Percentiles rank a stretch among this genome's conserved stretches.
These are phyloP conservation scores for Naganishia vishniacii DNA, from an alignment of 768 basidiomycete genomes.

Conservation along the genomic window DNA sequence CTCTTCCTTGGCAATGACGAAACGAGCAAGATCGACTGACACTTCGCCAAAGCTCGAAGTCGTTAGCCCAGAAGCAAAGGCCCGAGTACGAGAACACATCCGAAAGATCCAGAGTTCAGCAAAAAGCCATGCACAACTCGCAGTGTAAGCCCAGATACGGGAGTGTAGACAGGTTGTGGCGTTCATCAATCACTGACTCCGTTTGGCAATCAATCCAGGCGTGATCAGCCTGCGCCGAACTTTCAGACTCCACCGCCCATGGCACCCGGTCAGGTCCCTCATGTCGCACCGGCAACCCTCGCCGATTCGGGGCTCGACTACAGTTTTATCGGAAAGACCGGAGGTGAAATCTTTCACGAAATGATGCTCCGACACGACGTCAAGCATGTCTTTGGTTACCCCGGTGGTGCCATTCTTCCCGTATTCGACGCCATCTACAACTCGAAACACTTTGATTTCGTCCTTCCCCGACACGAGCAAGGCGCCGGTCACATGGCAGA, in stretches of 20 bases:
- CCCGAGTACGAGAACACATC: constrained; percentile 70
- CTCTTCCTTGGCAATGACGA: constrained; percentile 15
- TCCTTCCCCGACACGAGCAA: constrained; percentile 94
- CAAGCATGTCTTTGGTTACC: constrained; percentile 96
- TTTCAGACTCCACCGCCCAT: constrained; percentile 42
- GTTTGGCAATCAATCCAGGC: constrained; percentile 52
- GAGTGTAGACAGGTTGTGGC: background rate
- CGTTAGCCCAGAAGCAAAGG: constrained; percentile 62
- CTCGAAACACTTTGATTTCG: constrained; percentile 87
- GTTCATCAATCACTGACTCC: background rate
- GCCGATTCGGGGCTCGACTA: constrained; percentile 53
- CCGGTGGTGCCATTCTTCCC: constrained; percentile 90
- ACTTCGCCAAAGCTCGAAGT: background rate
- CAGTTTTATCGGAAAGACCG: constrained; percentile 87
- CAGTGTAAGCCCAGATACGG: constrained; percentile 53
- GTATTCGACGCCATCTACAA: constrained; percentile 99
- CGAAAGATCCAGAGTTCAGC: constrained; percentile 69
- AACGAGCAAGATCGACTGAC: constrained; percentile 17
- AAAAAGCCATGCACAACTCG: constrained; percentile 61
- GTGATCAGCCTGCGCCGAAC: constrained; percentile 59
- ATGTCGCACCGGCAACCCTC: constrained; percentile 32
- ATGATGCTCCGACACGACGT: constrained; percentile 98
- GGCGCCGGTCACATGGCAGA: constrained; percentile 99
- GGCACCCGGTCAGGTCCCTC: constrained; percentile 32
- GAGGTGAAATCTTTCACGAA: constrained; percentile 97